Evolutionary conservation across 1,284 basidiomycete genomes (phyloP), one percentile per base, ranked within the genome.

Genomic region (Cryptococcus sp.): DNA sequence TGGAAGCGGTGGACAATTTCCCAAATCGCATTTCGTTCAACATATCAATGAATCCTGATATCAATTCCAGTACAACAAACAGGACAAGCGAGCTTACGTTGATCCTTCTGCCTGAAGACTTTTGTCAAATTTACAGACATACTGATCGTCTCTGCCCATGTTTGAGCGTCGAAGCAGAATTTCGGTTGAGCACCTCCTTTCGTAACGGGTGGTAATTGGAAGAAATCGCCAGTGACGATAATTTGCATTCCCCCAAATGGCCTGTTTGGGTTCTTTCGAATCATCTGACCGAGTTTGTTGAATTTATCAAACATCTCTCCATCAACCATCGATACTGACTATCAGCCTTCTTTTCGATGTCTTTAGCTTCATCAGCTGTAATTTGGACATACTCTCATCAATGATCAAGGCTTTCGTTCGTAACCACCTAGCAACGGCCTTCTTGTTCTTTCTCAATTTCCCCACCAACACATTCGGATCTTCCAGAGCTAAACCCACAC

Each of bases 241-340:
- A 99, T 77, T 79, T 94, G 91, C 31, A 98, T 93, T 1, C 93
- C 94, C n/a, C 96, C 94, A 59, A 97, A 98, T 0, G 93, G 88
- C 45, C 77, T 72, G 0, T 74, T 59, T 2, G 53, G 45, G 31
- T 78, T 83, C 65, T 85, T 85, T 61, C 89, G 81, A 46, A 76
- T 55, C 41, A 72, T 56, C 49, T 66, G 64, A 0, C 69, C 69
- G 4, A 75, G 67, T 55, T 76, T 76, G 52, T 73, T 66, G 45
- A 73, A 69, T 55, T 73, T 75, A 61, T 77, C 76, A 46, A 77
- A 76, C 1, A 98, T 79, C 23, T 85, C 83, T 0, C 89, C 93
- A 51, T 98, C 96, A 1, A 99, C 83, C 94, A 98, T 98, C 0
- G 94, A 98, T 3, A 96, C 92, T 97, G 60, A 10, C 21, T 13